Percentiles rank a stretch among this genome's conserved stretches.
phyloP scores from a whole-genome alignment of 2,329 filamentous ascomycete species.

The Cladosporium velox region DNA sequence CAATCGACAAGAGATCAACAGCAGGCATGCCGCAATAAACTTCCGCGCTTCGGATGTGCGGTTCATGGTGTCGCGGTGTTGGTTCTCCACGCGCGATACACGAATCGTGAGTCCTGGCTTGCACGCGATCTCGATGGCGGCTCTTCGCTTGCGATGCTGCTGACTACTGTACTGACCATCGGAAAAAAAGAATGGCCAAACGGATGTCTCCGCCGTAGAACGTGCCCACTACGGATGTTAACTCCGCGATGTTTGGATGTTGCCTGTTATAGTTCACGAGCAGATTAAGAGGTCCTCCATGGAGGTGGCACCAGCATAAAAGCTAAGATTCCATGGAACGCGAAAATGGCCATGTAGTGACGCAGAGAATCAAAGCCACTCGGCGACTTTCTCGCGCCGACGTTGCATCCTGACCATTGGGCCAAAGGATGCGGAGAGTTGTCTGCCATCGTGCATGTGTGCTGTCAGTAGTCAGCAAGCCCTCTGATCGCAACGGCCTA shows the following conservation, averaged over 20 bases:
- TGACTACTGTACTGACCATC: conserved; percentile 1
- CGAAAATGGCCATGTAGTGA: background rate
- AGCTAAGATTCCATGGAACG: background rate
- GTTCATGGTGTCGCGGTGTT: background rate
- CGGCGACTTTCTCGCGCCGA: conserved; percentile 17
- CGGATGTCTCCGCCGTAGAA: background rate
- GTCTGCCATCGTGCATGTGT: background rate
- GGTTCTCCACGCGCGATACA: background rate
- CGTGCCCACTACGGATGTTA: background rate
- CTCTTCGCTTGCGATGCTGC: background rate
- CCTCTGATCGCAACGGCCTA: background rate
- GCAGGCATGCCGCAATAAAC: conserved; percentile 9
- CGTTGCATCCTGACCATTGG: conserved; percentile 12
- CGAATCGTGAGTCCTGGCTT: conserved; percentile 11
- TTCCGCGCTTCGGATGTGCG: conserved; percentile 10
- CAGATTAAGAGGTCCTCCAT: background rate
- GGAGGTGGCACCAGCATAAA: conserved; percentile 1
- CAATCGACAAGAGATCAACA: conserved; percentile 14
- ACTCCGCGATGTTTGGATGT: background rate
- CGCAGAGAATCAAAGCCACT: background rate
- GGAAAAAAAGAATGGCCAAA: background rate
- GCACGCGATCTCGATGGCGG: conserved; percentile 6
- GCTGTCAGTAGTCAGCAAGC: conserved; percentile 14
- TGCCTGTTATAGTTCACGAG: background rate
- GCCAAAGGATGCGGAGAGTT: conserved; percentile 11